Evolutionary conservation across 306 rosid genomes (phyloP), one percentile per base, ranked within the genome.

Genomic region (Leucaena leucocephala): DNA sequence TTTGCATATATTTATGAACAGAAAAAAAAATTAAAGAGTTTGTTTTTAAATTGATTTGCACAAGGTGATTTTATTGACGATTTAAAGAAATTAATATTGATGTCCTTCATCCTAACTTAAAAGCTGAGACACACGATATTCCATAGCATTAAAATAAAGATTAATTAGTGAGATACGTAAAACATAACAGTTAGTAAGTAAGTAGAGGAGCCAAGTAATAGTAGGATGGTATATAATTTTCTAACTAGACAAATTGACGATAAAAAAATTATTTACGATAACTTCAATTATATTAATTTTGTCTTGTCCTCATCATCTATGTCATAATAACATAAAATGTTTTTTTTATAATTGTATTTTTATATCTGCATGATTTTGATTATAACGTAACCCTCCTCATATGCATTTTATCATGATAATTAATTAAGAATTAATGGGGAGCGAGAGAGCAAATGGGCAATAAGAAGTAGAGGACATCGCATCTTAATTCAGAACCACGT

Each of bases 271-370:
- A 40, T 61, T 52, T 69, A 57, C 10, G 59, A 61, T 68, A 48
- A 21, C 9, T 61, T 75, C 78, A 27, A 35, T 4, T 4, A 21
- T 79, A 14, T 27, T 27, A 27, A 27, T 69, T 75, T 76, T 76
- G 71, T 75, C 78, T 76, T 71, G 71, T 76, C 72, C 16, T 68
- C 33, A 74, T 68, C 70, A 48, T 61, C 59, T 62, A 38, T 48
- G 5, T 63, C 42, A 82, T 42, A 39, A 67, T n/a, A 67, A 40
- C 27, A 19, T 54, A 7, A n/a, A 54, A 12, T n/a, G 13, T 7
- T 19, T 54, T 17, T 15, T 48, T 52, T 52, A 17, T 14, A 15
- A 15, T 33, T 48, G 45, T 36, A 42, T 79, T 80, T 17, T 15
- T 77, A 77, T 55, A 4, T 43, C 45, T 46, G n/a, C 36, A 70